Percentiles rank a stretch among this genome's conserved stretches.
Evolutionary conservation across 2,329 filamentous ascomycete species (phyloP).

Genomic region (Chalaropsis ovoidea): DNA sequence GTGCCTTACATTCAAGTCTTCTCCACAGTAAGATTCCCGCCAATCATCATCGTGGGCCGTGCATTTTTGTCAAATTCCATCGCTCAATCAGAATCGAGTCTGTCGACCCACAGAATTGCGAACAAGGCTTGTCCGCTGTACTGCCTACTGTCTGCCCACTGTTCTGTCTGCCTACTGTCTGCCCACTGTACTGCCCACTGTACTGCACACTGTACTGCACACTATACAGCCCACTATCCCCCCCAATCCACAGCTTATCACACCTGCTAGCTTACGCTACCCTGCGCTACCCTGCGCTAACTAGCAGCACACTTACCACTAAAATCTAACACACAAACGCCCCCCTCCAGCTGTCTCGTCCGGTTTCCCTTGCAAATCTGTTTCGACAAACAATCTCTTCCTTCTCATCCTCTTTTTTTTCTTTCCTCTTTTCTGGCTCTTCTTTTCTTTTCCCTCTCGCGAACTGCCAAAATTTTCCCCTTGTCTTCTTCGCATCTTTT

Average conservation of each 20-base stretch:
- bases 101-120: background rate
- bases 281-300: background rate
- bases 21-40: constrained; percentile 9
- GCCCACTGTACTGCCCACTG: background rate
- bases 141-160: background rate
- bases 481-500: constrained; percentile 32
- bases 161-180: background rate
- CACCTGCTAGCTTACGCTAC: constrained; percentile 3
- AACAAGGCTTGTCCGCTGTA: background rate
- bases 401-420: constrained; percentile 23
- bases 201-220: background rate
- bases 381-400: constrained; percentile 25
- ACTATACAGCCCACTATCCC: background rate
- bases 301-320: background rate
- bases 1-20: constrained; percentile 9
- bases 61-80: constrained; percentile 9
- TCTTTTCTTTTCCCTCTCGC: constrained; percentile 27
- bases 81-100: background rate
- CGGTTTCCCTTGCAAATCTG: background rate
- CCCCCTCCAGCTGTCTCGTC: constrained; percentile 5
- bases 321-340: constrained; percentile 15
- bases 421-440: constrained; percentile 25
- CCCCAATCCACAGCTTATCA: background rate
- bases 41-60: constrained; percentile 8
- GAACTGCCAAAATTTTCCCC: constrained; percentile 26